Evolutionary conservation across 2,329 filamentous ascomycete species (phyloP).

Genomic region (Trichoderma arundinaceum): DNA sequence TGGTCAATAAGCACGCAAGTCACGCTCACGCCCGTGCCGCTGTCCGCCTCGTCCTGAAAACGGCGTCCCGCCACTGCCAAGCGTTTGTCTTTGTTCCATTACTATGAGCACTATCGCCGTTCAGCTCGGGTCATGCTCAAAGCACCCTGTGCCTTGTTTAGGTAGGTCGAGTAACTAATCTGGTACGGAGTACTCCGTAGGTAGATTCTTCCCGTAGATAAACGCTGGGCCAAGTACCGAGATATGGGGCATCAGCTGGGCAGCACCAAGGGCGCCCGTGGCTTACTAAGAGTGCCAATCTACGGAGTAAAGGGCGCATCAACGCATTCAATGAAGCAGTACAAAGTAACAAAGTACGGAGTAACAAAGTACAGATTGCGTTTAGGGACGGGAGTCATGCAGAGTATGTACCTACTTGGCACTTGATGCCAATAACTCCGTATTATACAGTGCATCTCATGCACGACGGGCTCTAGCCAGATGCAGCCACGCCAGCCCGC

Average conservation of each 20-base stretch:
- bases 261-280: too few species aligned
- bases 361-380: not conserved
- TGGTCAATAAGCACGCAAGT: constrained; percentile 28
- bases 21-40: constrained; percentile 14
- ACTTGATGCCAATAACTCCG: not conserved
- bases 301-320: too few species aligned
- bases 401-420: too few species aligned
- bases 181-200: too few species aligned
- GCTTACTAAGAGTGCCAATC: too few species aligned
- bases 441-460: constrained; percentile 22
- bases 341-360: not conserved
- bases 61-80: not conserved
- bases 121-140: not conserved
- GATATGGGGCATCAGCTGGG: too few species aligned
- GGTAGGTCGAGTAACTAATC: too few species aligned
- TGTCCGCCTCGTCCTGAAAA: not conserved
- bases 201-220: too few species aligned
- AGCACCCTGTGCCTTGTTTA: not conserved
- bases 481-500: constrained; percentile 21
- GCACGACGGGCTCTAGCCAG: constrained; percentile 11
- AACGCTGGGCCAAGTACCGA: too few species aligned
- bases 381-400: too few species aligned
- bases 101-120: not conserved
- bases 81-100: not conserved
- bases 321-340: too few species aligned